Evolutionary conservation across 371 early-diverging fungal genomes (phyloP), one percentile per base, ranked within the genome.

Genomic region (Choanephora cucurbitarum): DNA sequence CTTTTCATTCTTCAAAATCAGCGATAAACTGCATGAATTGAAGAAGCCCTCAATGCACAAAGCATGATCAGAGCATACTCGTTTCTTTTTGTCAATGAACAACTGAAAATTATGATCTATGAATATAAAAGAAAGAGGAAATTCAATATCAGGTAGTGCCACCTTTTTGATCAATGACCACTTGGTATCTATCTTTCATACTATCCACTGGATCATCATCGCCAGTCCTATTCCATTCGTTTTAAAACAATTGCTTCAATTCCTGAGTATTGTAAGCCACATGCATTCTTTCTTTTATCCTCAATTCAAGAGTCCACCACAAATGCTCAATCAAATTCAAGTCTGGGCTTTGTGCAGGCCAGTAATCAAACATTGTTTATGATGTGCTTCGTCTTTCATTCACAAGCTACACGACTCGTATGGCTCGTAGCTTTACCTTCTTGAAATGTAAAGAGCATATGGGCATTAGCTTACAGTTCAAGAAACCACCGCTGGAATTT

Each of bases 311-410:
- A 33, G 14, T 19, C 10, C 10, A 13, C 64, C 58, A 57, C 11
- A 63, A n/a, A 17, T 63, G 45, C 43, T 63, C 64, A 18, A 58
- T 57, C 0, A 54, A 45, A 11, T 53, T 63, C 5, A 58, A 17
- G 34, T 63, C 58, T 11, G 64, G 55, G n/a, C 55, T 54, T 53
- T 57, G 64, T 1, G 55, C 49, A 14, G 54, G 45, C 50, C 64
- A 55, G 48, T 34, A 55, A 11, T 60, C 49, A 58, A 52, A 61
- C 0, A 40, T 40, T 13, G 37, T 5, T 33, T 44, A 9, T 21
- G 15, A 40, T 23, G 19, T 0, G 18, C 33, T 21, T 40, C 19
- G 7, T 56, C 32, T 32, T 32, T 10, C 32, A 32, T 6, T 10
- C 10, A 32, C 32, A 10, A 32, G 32, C 32, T 32, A 32, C 32